Evolutionary conservation across 352 stramenopile species (phyloP).

Genomic region (Phytophthora tentaculata): DNA sequence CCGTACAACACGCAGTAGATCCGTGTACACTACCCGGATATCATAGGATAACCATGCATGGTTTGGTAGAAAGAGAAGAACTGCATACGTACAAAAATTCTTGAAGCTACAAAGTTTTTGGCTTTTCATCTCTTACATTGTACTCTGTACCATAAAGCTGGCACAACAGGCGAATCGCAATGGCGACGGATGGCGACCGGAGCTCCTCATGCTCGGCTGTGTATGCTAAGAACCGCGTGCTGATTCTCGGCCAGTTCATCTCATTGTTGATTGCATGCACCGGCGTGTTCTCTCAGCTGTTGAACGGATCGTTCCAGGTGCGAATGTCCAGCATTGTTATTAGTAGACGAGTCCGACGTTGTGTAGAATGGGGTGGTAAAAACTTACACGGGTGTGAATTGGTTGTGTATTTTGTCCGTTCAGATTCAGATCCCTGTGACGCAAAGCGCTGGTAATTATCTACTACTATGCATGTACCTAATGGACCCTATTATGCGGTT

Average conservation of each 20-base stretch:
- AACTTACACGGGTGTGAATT: slow-evolving; percentile 9
- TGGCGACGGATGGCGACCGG: slow-evolving; percentile 19
- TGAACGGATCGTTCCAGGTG: slow-evolving; percentile 82
- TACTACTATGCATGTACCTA: slow-evolving; percentile 69
- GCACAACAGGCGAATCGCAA: slow-evolving; percentile 7
- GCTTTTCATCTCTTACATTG: too few relatives aligned
- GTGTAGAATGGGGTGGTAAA: slow-evolving; percentile 22
- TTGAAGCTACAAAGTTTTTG: too few relatives aligned
- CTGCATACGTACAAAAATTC: too few relatives aligned
- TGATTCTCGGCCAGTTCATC: slow-evolving; percentile 88
- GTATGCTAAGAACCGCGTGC: slow-evolving; percentile 60
- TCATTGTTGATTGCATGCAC: slow-evolving; percentile 89
- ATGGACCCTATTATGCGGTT: slow-evolving; percentile 51
- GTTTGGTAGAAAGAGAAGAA: too few relatives aligned
- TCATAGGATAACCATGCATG: too few relatives aligned
- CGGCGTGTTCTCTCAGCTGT: slow-evolving; percentile 84
- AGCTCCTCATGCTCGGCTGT: slow-evolving; percentile 17
- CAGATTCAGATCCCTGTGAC: slow-evolving; percentile 81
- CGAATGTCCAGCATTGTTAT: slow-evolving; percentile 2
- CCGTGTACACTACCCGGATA: too few relatives aligned
- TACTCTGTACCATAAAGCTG: slow-evolving; percentile 7
- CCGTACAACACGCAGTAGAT: slow-evolving; percentile 54
- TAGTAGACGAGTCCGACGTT: slow-evolving; percentile 20
- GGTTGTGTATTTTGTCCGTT: slow-evolving; percentile 3
- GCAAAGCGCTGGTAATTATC: slow-evolving; percentile 76